Percentiles rank a stretch among this genome's conserved stretches.
These are phyloP conservation scores for Fagopyrum tataricum DNA, from an alignment of 148 eudicot species.

Conservation along the genomic window DNA sequence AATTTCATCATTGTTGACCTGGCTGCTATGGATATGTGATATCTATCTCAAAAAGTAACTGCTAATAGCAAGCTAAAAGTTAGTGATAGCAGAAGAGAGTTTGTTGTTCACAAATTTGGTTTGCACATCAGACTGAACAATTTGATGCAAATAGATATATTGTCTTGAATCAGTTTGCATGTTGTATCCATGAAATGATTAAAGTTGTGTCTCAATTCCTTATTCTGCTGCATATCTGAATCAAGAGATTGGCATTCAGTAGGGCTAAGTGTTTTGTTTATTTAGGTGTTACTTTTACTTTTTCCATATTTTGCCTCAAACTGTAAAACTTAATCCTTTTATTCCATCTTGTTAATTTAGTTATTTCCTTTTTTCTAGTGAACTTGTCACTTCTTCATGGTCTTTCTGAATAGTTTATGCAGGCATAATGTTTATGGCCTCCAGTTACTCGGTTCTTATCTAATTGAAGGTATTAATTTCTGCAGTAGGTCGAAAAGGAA, in stretches of 20 bases:
- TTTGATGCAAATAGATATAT: background rate
- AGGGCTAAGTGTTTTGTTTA: background rate
- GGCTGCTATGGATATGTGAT: too few species aligned
- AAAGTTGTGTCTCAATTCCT: background rate
- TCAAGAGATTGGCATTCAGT: background rate
- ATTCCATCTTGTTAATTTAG: background rate
- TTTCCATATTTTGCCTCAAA: background rate
- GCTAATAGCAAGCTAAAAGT: background rate
- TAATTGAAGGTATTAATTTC: background rate
- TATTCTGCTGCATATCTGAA: background rate
- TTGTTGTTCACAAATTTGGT: background rate
- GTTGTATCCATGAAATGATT: background rate
- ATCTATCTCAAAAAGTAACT: too few species aligned
- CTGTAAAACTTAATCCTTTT: background rate
- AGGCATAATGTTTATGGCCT: background rate
- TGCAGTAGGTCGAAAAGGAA: slow-evolving; percentile 77
- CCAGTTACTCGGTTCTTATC: background rate
- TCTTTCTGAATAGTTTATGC: background rate
- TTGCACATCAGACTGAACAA: background rate
- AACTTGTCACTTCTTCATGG: slow-evolving; percentile 3
- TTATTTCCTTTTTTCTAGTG: background rate
- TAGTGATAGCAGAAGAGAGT: background rate
- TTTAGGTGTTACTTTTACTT: too few species aligned
- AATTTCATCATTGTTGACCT: background rate
- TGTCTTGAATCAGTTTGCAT: background rate